Percentiles rank a stretch among this genome's conserved stretches.
Evolutionary conservation across 345 rosid genomes (phyloP).

Genomic region (Draba incana): DNA sequence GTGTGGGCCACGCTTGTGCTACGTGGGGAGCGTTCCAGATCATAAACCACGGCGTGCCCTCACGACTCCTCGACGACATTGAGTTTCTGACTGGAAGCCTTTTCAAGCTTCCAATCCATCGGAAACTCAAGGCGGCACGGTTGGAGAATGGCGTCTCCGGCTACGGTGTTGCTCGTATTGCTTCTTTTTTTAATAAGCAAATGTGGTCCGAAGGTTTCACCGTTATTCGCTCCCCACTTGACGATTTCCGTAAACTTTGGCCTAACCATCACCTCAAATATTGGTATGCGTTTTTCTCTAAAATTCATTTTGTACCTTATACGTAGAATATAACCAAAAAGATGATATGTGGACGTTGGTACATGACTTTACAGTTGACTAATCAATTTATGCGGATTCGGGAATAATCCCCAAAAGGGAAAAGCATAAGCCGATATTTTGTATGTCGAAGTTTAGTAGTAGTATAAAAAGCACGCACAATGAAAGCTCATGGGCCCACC

Average conservation of each 20-base stretch:
- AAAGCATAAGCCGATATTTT: constrained; percentile 28
- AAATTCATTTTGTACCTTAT: constrained; percentile 1
- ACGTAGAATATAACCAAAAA: background rate
- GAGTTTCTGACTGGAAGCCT: constrained; percentile 53
- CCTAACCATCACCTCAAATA: constrained; percentile 58
- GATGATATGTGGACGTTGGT: constrained; percentile 28
- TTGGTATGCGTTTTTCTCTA: constrained; percentile 55
- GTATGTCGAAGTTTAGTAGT: no score
- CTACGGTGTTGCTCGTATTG: constrained; percentile 77
- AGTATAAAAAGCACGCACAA: no score
- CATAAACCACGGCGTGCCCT: constrained; percentile 71
- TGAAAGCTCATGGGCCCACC: no score
- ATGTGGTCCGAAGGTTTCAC: constrained; percentile 99
- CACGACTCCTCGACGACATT: constrained; percentile 47
- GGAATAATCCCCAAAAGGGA: constrained; percentile 1
- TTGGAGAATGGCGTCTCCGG: constrained; percentile 72
- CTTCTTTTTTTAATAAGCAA: constrained; percentile 76
- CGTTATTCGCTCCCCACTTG: constrained; percentile 67
- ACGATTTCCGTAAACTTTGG: constrained; percentile 85
- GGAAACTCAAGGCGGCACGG: constrained; percentile 74
- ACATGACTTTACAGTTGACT: constrained; percentile 23
- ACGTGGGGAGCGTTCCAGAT: constrained; percentile 82
- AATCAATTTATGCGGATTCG: constrained; percentile 8
- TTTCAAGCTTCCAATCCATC: constrained; percentile 61
- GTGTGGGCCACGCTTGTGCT: constrained; percentile 71